phyloP scores from a whole-genome alignment of 2,329 filamentous ascomycete genomes.

The Periconia digitata region DNA sequence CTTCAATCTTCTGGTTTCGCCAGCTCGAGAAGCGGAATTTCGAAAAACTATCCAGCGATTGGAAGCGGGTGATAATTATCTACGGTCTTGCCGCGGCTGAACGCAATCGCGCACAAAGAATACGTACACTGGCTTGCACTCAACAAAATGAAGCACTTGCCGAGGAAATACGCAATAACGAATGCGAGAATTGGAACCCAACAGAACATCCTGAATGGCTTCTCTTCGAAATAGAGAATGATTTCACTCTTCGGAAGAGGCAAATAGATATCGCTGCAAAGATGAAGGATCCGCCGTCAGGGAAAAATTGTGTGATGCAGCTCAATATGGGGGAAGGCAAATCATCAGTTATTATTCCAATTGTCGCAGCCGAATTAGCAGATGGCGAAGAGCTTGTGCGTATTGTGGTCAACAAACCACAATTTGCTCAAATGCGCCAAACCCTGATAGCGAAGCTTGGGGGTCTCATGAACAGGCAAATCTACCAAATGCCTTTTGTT shows the following conservation, averaged over 20 bases:
- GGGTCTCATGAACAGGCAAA: slow-evolving; percentile 55
- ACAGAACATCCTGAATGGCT: slow-evolving; percentile 60
- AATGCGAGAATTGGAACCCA: slow-evolving; percentile 60
- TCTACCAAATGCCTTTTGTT: slow-evolving; percentile 63
- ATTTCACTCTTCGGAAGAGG: slow-evolving; percentile 60
- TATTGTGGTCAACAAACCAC: slow-evolving; percentile 63
- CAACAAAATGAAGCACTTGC: slow-evolving; percentile 21
- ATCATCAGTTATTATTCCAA: slow-evolving; percentile 33
- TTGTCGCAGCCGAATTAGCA: slow-evolving; percentile 47
- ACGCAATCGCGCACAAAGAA: slow-evolving; percentile 31
- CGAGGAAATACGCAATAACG: slow-evolving; percentile 50
- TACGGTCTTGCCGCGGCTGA: slow-evolving; percentile 29
- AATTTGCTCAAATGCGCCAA: slow-evolving; percentile 62
- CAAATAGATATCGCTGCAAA: slow-evolving; percentile 60
- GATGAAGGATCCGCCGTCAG: slow-evolving; percentile 51
- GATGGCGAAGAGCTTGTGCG: slow-evolving; percentile 47
- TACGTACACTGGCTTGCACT: slow-evolving; percentile 11
- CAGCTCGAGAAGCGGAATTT: slow-evolving; percentile 23
- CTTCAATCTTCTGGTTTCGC: slow-evolving; percentile 27
- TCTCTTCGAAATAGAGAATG: slow-evolving; percentile 65
- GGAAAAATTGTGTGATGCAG: slow-evolving; percentile 31
- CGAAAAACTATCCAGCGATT: slow-evolving; percentile 14
- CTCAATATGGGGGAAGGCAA: slow-evolving; percentile 41
- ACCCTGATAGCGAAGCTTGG: slow-evolving; percentile 58
- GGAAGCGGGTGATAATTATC: slow-evolving; percentile 24